Base-by-base conservation (phyloP, 495 filamentous ascomycete genomes). In the Rostrohypoxylon terebratum region DNA sequence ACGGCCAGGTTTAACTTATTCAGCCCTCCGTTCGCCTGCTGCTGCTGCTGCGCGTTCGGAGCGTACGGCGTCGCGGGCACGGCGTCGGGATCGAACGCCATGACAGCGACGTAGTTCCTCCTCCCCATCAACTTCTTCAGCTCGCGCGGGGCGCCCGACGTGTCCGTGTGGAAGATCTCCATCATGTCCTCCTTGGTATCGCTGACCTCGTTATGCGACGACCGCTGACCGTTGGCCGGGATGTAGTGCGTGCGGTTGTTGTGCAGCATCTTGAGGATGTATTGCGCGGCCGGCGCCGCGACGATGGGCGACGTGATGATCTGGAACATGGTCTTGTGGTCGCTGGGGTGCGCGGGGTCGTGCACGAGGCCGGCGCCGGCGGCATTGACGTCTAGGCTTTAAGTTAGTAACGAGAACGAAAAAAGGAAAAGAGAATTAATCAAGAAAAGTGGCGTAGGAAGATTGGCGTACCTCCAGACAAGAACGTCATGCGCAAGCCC, bases 141-240 rank as follows among this genome's bases (percentile, higher is more conserved):
- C 81, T 99, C 96, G 23, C 96, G 85, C 0, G 89, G 82, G 28
- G 88, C 83, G 13, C 96, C 94, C 57, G 88, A 91, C 16, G 95
- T 92, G 74, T 99, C 96, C 7, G 87, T 90, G 77, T 94, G 91
- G 87, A 99, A 99, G 71, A 99, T 93, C 82, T 99, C 96, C 90
- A 98, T 94, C 96, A 99, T 99, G 78, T 99, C 96, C 80, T 99
- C 96, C 79, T 99, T 99, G 40, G 96, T 99, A 77, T 99, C 96
- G 21, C 82, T 85, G n/a, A 86, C 78, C 53, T 84, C 79, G 74
- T 90, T 83, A 21, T 42, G n/a, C 13, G 67, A 51, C 18, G 89
- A 91, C 69, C 93, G 91, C 77, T 96, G 92, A 18, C 96, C 96
- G 80, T 99, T 99, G 48, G 87, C 86, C 1, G 96, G 96, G 33